Conservation (phyloP, 2,329 filamentous ascomycete genomes). For the Colletotrichum theobromicola region DNA sequence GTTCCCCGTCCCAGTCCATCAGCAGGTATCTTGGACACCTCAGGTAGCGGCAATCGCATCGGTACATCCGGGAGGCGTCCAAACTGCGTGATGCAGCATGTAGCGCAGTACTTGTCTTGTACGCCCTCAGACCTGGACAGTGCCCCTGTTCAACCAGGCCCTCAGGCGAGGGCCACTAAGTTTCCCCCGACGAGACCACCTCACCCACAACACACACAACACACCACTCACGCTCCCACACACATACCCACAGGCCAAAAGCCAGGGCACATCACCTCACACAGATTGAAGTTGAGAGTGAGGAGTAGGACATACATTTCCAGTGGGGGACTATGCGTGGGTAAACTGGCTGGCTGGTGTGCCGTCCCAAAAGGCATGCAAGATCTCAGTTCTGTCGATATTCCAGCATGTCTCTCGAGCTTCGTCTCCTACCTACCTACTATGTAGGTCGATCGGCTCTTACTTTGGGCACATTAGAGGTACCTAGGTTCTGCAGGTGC, state of each 20-base stretch:
- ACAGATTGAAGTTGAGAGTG: background rate
- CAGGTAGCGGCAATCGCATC: background rate
- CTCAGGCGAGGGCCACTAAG: slow-evolving; percentile 7
- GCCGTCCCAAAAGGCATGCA: background rate
- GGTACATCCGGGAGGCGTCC: background rate
- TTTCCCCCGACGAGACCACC: background rate
- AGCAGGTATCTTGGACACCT: background rate
- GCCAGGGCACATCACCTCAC: slow-evolving; percentile 14
- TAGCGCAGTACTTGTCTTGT: background rate
- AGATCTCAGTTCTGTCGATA: background rate
- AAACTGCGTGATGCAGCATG: background rate
- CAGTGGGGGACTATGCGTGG: slow-evolving; percentile 36
- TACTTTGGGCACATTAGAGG: no score
- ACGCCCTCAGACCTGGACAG: background rate
- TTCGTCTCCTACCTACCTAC: no score
- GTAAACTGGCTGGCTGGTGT: background rate
- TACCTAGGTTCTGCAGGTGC: no score
- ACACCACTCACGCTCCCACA: background rate
- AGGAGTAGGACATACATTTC: background rate
- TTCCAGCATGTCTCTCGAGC: background rate
- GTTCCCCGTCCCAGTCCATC: background rate
- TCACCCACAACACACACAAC: background rate
- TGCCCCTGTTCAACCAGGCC: background rate
- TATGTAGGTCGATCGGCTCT: no score
- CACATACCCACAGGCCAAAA: slow-evolving; percentile 2